Base-by-base conservation (phyloP, 805 yeast species). In the Monosporozyma solicola region DNA sequence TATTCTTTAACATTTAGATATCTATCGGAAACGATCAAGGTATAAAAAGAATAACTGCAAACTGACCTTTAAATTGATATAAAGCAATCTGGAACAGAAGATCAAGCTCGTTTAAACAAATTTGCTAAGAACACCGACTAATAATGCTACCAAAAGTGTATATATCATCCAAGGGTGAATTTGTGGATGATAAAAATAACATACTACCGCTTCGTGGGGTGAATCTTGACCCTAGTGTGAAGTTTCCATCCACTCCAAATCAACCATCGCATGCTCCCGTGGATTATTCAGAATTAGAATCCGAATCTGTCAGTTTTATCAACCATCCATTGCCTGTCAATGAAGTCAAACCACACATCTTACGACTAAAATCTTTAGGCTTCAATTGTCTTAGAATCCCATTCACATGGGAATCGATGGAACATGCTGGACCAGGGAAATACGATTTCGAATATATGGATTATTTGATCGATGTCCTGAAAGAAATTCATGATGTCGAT, bases 341-440 rank as follows among this genome's bases (percentile, higher is more conserved):
- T 2, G 91, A 87, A 25, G 91, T 94, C 0, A 81, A 74, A 53
- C 71, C 61, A 41, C 97, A 91, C 65, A 72, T 91, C 45, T 71
- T 67, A 10, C 73, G 95, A 53, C 79, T 91, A 63, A 87, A 84
- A 64, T 73, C 82, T 6, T 79, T 91, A 80, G 97, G 97, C 1
- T 88, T 78, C 68, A 91, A 90, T 64, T 77, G 85, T 2, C 76
- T 91, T 22, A 71, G 97, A 53, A 86, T 83, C 64, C 72, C 89
- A 20, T 73, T 87, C 50, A 85, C 95, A 0, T 91, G 97, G 97
- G 97, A 91, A 66, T 92, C 97, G 0, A 62, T 91, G 8, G 97
- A 91, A 66, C 97, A 91, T 61, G 74, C 71, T 48, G 96, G 96
- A 0, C 97, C 97, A 0, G 94, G 87, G 0, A 66, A 67, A 9